Evolutionary conservation across 1,284 basidiomycete genomes (phyloP).

Genomic region (Gymnopus androsaceus): DNA sequence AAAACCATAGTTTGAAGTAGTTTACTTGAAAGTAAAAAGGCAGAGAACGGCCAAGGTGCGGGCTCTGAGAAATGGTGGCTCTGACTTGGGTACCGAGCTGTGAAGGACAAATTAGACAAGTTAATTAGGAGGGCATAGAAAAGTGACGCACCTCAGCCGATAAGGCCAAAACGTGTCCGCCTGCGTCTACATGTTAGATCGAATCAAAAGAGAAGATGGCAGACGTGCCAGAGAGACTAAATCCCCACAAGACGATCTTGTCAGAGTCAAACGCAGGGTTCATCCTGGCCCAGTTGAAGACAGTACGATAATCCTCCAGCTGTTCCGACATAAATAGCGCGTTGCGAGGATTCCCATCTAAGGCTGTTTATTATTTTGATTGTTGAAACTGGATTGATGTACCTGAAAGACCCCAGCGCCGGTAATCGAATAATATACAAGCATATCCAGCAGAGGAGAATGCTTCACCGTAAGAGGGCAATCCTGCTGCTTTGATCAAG

Average conservation of each 20-base stretch:
- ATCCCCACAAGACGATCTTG: constrained; percentile 37
- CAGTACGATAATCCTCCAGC: constrained; percentile 41
- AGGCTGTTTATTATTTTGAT: not conserved
- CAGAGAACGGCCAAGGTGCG: constrained; percentile 31
- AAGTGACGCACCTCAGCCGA: constrained; percentile 31
- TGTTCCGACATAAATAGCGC: constrained; percentile 36
- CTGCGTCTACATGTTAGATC: constrained; percentile 17
- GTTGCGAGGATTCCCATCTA: constrained; percentile 39
- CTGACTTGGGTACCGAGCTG: constrained; percentile 31
- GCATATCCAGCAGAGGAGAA: constrained; percentile 37
- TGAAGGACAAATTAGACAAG: not conserved
- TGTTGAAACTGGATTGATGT: not conserved
- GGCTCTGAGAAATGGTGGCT: constrained; percentile 38
- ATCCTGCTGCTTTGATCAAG: constrained; percentile 35
- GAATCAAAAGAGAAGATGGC: constrained; percentile 4
- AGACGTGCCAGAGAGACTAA: constrained; percentile 33
- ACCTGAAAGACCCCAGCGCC: constrained; percentile 42
- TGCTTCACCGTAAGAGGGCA: constrained; percentile 34
- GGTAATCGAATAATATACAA: constrained; percentile 41
- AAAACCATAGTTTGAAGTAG: constrained; percentile 26
- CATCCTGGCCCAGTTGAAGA: constrained; percentile 35
- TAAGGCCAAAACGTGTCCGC: constrained; percentile 38
- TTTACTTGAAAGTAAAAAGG: constrained; percentile 15
- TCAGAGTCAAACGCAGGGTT: constrained; percentile 35
- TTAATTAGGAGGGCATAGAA: not conserved